Evolutionary conservation across 768 basidiomycete species (phyloP).

Genomic region (Neoboletus brunneissimus): DNA sequence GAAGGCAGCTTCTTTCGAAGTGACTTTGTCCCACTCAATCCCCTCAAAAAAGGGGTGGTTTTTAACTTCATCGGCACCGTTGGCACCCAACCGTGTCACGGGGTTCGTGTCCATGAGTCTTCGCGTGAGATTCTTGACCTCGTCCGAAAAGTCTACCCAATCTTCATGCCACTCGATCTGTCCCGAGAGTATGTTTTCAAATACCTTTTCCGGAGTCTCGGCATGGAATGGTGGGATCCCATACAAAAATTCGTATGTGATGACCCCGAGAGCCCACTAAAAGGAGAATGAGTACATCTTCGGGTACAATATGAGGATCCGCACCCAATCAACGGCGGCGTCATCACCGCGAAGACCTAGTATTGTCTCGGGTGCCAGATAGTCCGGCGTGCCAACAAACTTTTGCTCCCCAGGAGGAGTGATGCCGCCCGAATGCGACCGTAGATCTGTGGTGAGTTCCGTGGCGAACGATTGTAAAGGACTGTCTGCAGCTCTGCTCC

Average conservation of each 20-base stretch:
- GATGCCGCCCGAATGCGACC: slow-evolving; percentile 60
- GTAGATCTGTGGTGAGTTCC: slow-evolving; percentile 78
- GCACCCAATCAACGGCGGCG: slow-evolving; percentile 93
- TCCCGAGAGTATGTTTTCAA: slow-evolving; percentile 96
- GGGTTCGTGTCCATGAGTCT: slow-evolving; percentile 82
- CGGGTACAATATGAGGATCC: slow-evolving; percentile 29
- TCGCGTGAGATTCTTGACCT: slow-evolving; percentile 89
- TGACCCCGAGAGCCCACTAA: slow-evolving; percentile 98
- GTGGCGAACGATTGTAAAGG: slow-evolving; percentile 85
- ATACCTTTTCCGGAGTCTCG: slow-evolving; percentile 94
- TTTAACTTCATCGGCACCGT: slow-evolving; percentile 92
- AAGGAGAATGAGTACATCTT: slow-evolving; percentile 14
- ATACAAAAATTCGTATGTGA: slow-evolving; percentile 97
- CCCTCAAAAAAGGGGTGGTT: slow-evolving; percentile 85
- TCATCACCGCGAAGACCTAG: slow-evolving; percentile 95
- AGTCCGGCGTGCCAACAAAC: slow-evolving; percentile 97
- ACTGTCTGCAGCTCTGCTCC: slow-evolving; percentile 61
- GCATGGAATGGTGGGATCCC: slow-evolving; percentile 98
- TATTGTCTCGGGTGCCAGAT: slow-evolving; percentile 93
- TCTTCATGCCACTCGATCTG: slow-evolving; percentile 96
- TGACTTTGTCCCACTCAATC: slow-evolving; percentile 93
- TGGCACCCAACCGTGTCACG: slow-evolving; percentile 71
- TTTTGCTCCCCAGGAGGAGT: slow-evolving; percentile 86
- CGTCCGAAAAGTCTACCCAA: slow-evolving; percentile 79
- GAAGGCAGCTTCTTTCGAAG: no score